Conservation (phyloP, 2,329 filamentous ascomycete genomes). For the Exserohilum rostratum region DNA sequence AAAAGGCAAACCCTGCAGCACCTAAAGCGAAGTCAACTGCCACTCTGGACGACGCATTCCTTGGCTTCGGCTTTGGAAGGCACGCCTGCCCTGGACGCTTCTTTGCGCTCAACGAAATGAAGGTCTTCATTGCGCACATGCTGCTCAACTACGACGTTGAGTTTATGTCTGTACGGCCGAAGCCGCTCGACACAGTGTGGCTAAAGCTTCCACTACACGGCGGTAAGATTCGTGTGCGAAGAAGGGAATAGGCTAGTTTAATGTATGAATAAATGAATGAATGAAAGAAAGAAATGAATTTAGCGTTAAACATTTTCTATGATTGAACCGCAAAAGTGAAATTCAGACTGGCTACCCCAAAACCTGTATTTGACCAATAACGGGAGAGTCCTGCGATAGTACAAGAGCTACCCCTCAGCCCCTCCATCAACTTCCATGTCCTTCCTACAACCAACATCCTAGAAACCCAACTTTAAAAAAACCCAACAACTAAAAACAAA, state of each 20-base stretch:
- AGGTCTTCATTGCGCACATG: constrained; percentile 25
- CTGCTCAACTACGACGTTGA: constrained; percentile 23
- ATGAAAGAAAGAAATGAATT: background rate
- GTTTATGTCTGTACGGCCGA: constrained; percentile 16
- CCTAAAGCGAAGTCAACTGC: constrained; percentile 22
- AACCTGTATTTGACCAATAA: no score
- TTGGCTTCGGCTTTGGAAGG: constrained; percentile 23
- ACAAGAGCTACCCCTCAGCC: no score
- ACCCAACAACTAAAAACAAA: no score
- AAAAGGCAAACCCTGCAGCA: constrained; percentile 2
- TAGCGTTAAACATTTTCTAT: no score
- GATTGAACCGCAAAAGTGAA: no score
- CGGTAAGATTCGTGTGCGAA: constrained; percentile 10
- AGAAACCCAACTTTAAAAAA: no score
- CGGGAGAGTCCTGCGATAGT: no score
- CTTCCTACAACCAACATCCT: no score
- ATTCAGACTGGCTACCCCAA: no score
- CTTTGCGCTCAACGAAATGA: constrained; percentile 26
- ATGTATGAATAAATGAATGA: no score
- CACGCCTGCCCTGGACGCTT: constrained; percentile 23
- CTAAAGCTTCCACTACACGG: constrained; percentile 16
- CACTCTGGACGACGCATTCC: constrained; percentile 23
- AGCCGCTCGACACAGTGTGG: constrained; percentile 20
- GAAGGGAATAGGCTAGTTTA: background rate
- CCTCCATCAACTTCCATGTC: no score